Evolutionary conservation across 2,329 filamentous ascomycete species (phyloP).

Genomic region (Exophiala xenobiotica): DNA sequence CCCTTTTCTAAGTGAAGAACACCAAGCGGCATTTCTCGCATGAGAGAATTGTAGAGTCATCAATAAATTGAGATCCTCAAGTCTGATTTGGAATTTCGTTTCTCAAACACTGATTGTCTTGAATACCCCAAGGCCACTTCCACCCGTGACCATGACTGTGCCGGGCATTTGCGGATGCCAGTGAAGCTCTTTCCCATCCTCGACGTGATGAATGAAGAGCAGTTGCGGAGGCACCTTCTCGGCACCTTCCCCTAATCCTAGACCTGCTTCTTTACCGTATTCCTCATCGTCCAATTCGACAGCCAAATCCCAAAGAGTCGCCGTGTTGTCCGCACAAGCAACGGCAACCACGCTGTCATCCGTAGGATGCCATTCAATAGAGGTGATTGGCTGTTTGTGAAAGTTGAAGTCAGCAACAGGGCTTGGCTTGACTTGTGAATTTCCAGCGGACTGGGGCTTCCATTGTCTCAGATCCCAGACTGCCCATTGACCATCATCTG

Average conservation of each 20-base stretch:
- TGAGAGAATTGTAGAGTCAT: neutral
- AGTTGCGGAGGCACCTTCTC: slow-evolving; percentile 78
- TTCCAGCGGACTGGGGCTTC: slow-evolving; percentile 65
- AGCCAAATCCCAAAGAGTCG: slow-evolving; percentile 94
- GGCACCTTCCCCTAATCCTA: slow-evolving; percentile 29
- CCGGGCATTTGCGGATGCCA: slow-evolving; percentile 98
- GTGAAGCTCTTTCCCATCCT: slow-evolving; percentile 91
- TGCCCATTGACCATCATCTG: slow-evolving; percentile 89
- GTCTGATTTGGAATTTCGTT: neutral
- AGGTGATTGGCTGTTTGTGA: slow-evolving; percentile 95
- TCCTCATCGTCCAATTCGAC: slow-evolving; percentile 98
- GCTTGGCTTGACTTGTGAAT: slow-evolving; percentile 57
- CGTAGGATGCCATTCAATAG: slow-evolving; percentile 94
- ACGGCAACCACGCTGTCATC: slow-evolving; percentile 95
- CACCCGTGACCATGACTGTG: slow-evolving; percentile 82
- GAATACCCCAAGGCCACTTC: slow-evolving; percentile 78
- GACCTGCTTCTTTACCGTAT: slow-evolving; percentile 74
- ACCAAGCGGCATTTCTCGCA: too few species aligned
- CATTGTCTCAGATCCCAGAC: slow-evolving; percentile 96
- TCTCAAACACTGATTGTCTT: slow-evolving; percentile 75
- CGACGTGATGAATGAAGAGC: slow-evolving; percentile 94
- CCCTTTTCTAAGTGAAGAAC: too few species aligned
- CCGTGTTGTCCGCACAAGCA: slow-evolving; percentile 86
- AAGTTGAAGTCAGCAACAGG: slow-evolving; percentile 93
- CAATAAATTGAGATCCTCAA: neutral